Evolutionary conservation across 306 rosid species (phyloP).

Genomic region (Ammopiptanthus mongolicus): DNA sequence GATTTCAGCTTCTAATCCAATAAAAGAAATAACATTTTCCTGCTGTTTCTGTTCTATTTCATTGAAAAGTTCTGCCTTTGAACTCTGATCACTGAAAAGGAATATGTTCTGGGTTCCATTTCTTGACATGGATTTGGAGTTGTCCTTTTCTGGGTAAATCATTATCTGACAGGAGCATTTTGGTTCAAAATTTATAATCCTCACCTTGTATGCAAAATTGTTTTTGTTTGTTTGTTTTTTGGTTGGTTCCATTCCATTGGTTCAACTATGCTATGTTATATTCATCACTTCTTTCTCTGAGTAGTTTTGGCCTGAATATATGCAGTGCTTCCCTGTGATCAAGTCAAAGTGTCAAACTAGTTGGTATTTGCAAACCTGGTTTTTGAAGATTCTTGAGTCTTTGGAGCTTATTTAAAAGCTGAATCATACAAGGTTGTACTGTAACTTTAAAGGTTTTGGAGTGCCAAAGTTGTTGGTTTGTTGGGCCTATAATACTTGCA

Average conservation of each 20-base stretch:
- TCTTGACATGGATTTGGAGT: background rate
- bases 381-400: background rate
- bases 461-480: too few relatives aligned
- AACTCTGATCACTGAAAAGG: background rate
- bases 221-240: too few relatives aligned
- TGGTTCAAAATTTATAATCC: background rate
- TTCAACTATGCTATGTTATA: background rate
- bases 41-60: too few relatives aligned
- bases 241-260: background rate
- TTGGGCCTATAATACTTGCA: too few relatives aligned
- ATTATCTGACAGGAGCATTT: background rate
- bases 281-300: background rate
- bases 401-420: background rate
- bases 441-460: too few relatives aligned
- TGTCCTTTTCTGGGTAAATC: slow-evolving; percentile 14
- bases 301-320: background rate
- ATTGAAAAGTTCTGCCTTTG: slow-evolving; percentile 21
- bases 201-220: background rate
- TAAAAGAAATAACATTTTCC: too few relatives aligned
- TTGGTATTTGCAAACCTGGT: too few relatives aligned
- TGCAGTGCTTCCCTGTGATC: too few relatives aligned
- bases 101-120: background rate
- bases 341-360: too few relatives aligned
- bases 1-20: background rate
- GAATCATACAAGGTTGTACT: background rate